These are phyloP conservation scores for Chenopodium quinoa DNA, from an alignment of 148 eudicot species.

Conservation along the genomic window DNA sequence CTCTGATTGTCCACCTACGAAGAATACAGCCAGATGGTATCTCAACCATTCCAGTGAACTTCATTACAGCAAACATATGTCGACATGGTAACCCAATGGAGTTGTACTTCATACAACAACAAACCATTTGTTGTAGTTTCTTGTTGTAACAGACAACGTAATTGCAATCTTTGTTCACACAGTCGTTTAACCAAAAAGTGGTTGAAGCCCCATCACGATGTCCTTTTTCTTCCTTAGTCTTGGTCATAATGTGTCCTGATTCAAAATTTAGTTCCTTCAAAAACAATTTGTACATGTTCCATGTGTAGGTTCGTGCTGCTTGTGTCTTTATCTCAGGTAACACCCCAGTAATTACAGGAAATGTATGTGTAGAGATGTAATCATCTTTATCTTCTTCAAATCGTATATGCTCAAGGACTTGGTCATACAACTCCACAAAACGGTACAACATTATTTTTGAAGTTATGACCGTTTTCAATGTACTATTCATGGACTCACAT, in stretches of 20 bases:
- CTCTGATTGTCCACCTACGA: background rate
- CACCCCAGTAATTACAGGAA: background rate
- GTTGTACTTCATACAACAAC: background rate
- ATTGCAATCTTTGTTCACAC: background rate
- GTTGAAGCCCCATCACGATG: background rate
- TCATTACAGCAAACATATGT: background rate
- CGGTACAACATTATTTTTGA: background rate
- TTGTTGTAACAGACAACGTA: background rate
- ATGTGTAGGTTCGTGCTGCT: background rate
- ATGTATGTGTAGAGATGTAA: background rate
- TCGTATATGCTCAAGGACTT: background rate
- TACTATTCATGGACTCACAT: constrained; percentile 5
- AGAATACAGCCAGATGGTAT: background rate
- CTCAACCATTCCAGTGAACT: background rate
- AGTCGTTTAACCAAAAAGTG: background rate
- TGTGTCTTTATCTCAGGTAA: background rate
- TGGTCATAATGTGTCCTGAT: background rate
- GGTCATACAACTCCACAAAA: background rate
- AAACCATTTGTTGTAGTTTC: background rate
- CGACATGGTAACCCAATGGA: background rate
- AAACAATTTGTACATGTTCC: background rate
- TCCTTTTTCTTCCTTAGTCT: background rate
- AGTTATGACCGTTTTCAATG: background rate
- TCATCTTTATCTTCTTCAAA: background rate
- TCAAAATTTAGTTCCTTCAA: background rate